Conservation (phyloP, 352 stramenopile genomes). For the Globisporangium echinulatum region DNA sequence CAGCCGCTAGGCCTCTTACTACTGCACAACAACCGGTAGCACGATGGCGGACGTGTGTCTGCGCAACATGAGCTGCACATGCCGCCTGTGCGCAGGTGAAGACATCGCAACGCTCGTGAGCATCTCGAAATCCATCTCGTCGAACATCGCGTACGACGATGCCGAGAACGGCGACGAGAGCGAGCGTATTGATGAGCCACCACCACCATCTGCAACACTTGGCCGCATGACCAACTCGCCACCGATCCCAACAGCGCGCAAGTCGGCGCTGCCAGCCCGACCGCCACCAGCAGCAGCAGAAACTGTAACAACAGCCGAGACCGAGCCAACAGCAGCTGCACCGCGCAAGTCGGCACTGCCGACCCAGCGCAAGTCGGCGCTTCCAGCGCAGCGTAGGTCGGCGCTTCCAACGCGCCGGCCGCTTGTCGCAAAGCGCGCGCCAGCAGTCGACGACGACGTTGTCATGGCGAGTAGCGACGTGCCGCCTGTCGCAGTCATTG, state of each 20-base stretch:
- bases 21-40: not conserved
- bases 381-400: not conserved
- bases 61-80: conserved; percentile 85
- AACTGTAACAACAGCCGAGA: no score
- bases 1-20: no score
- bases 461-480: not conserved
- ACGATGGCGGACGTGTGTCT: conserved; percentile 78
- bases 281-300: not conserved
- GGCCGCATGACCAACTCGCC: conserved; percentile 43
- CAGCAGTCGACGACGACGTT: not conserved
- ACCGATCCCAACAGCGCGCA: conserved; percentile 17
- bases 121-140: conserved; percentile 79
- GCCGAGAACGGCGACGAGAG: conserved; percentile 22
- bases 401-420: not conserved
- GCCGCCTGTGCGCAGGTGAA: conserved; percentile 73
- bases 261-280: conserved; percentile 5
- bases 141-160: conserved; percentile 68
- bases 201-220: conserved; percentile 17
- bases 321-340: conserved; percentile 5
- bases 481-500: not conserved
- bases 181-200: not conserved
- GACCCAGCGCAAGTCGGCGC: conserved; percentile 1
- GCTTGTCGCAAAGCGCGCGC: not conserved
- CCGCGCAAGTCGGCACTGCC: conserved; percentile 1
- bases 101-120: conserved; percentile 68